Evolutionary conservation across 1,139 yeast species (phyloP).

Genomic region (Geotrichum bryndzae): DNA sequence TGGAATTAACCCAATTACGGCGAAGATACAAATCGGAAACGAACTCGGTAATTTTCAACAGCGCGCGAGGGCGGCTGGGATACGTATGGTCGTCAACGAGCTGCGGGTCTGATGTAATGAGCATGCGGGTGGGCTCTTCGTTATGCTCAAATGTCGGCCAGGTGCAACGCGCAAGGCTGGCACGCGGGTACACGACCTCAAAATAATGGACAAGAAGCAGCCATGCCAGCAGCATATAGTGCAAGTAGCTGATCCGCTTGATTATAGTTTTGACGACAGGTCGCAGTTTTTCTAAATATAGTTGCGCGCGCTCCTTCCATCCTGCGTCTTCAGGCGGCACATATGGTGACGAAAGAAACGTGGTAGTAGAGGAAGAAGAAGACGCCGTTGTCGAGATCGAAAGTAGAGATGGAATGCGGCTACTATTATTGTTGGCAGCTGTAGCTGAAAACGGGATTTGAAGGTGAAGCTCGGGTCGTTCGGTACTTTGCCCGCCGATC

Average conservation of each 20-base stretch:
- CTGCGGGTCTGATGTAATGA: slow-evolving; percentile 88
- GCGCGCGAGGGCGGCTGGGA: slow-evolving; percentile 35
- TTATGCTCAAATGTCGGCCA: slow-evolving; percentile 59
- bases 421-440: background rate
- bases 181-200: slow-evolving; percentile 52
- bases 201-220: slow-evolving; percentile 46
- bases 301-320: background rate
- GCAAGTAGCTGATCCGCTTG: background rate
- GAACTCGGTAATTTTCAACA: slow-evolving; percentile 34
- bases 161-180: slow-evolving; percentile 45
- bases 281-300: background rate
- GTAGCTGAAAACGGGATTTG: slow-evolving; percentile 4
- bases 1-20: slow-evolving; percentile 64
- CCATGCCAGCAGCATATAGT: slow-evolving; percentile 41
- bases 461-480: slow-evolving; percentile 8
- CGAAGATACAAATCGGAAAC: slow-evolving; percentile 71
- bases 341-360: background rate
- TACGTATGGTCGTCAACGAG: slow-evolving; percentile 72
- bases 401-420: background rate
- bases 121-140: slow-evolving; percentile 50
- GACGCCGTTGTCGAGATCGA: background rate
- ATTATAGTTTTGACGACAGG: background rate
- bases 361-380: background rate
- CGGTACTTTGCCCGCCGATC: background rate
- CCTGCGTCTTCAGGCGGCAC: background rate